Evolutionary conservation across 169 alveolate species (phyloP).

Genomic region (Plasmodium yoelii): DNA sequence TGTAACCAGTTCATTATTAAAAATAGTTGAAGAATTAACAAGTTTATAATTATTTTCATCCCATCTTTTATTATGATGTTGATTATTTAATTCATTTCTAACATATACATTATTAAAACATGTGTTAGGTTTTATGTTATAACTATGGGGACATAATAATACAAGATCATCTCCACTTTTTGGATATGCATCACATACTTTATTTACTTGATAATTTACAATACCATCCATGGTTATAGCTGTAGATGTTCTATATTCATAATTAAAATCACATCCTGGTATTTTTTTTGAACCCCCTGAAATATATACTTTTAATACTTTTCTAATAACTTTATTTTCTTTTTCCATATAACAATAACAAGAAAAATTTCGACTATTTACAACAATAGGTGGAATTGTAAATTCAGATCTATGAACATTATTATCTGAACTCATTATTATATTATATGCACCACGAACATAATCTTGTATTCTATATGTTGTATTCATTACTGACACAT

Average conservation of each 20-base stretch:
- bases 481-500: constrained; percentile 2
- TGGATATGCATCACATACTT: constrained; percentile 46
- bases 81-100: constrained; percentile 6
- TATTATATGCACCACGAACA: constrained; percentile 35
- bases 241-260: constrained; percentile 10
- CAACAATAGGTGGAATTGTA: constrained; percentile 31
- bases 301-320: constrained; percentile 26
- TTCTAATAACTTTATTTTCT: neutral
- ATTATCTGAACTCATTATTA: neutral
- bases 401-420: constrained; percentile 19
- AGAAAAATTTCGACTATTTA: constrained; percentile 13
- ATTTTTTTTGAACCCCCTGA: neutral
- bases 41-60: constrained; percentile 34
- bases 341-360: constrained; percentile 49
- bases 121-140: constrained; percentile 23
- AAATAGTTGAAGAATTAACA: constrained; percentile 3
- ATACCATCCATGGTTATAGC: constrained; percentile 25
- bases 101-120: constrained; percentile 45
- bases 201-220: neutral
- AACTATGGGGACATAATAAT: constrained; percentile 27
- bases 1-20: neutral
- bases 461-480: neutral
- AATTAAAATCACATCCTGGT: constrained; percentile 64
- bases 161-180: constrained; percentile 24
- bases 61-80: constrained; percentile 13